A percentile compares a stretch with the other conserved stretches of the same genome.
phyloP scores from a whole-genome alignment of 2,329 filamentous ascomycete species.

The Trichoderma aggressivum region DNA sequence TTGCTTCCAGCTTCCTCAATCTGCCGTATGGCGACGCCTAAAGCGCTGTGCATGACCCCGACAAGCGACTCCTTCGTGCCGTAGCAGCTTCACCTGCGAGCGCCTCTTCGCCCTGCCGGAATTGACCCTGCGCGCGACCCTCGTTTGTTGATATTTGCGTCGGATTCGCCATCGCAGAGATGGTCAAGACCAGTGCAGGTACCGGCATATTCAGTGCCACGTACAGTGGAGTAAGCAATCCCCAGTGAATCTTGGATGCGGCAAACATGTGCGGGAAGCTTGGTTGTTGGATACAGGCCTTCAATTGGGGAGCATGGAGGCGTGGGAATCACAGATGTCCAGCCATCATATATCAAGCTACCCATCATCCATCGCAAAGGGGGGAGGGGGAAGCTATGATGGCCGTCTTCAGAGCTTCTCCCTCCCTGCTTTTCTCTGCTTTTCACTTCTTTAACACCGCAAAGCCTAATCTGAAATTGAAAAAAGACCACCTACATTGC shows the following conservation, averaged over 20 bases:
- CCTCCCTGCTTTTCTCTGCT: neutral
- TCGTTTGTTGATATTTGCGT: constrained; percentile 4
- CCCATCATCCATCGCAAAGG: neutral
- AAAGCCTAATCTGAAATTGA: neutral
- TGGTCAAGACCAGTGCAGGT: constrained; percentile 46
- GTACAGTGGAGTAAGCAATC: constrained; percentile 59
- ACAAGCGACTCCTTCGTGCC: neutral
- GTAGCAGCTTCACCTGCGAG: neutral
- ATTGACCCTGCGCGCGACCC: constrained; percentile 3
- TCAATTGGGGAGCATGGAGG: neutral
- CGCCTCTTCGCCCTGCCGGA: neutral
- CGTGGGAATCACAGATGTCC: neutral
- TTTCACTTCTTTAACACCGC: neutral
- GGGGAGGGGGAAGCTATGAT: neutral
- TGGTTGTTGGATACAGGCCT: neutral
- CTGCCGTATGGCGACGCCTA: neutral
- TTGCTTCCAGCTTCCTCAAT: constrained; percentile 25
- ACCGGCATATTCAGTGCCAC: constrained; percentile 64
- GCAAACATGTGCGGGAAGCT: neutral
- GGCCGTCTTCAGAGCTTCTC: neutral
- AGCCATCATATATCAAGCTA: neutral
- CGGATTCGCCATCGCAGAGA: constrained; percentile 30
- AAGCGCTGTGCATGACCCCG: constrained; percentile 13
- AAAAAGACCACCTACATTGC: neutral
- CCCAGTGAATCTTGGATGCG: neutral